phyloP scores from a whole-genome alignment of 78 protist genomes.

The Dictyostelium firmibasis region DNA sequence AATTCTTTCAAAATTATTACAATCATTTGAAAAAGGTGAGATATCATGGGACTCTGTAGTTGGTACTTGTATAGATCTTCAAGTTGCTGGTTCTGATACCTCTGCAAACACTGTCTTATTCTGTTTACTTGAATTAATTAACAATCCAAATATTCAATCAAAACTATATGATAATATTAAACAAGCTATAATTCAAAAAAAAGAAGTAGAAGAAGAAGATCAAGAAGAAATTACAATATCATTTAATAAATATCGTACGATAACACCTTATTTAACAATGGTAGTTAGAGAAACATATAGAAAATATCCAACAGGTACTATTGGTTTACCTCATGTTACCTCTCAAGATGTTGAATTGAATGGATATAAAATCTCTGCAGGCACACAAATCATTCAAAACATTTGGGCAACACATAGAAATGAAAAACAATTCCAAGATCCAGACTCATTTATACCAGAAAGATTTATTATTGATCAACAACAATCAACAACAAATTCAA shows the following conservation, averaged over 20 bases:
- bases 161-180: background rate
- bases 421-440: background rate
- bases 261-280: background rate
- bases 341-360: background rate
- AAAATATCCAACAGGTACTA: slow-evolving; percentile 2
- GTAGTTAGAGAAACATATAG: slow-evolving; percentile 23
- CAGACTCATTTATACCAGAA: slow-evolving; percentile 17
- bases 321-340: slow-evolving; percentile 24
- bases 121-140: background rate
- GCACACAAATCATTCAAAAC: background rate
- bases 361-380: background rate
- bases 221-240: background rate
- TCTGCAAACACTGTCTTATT: background rate
- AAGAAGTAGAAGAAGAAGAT: background rate
- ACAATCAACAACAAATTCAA: background rate
- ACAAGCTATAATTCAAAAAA: background rate
- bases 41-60: background rate
- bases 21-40: background rate
- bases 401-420: background rate
- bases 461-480: slow-evolving; percentile 11
- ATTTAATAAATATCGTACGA: background rate
- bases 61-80: background rate
- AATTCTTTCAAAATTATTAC: background rate
- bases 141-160: slow-evolving; percentile 1
- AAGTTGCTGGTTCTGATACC: slow-evolving; percentile 3